Evolutionary conservation across 805 yeast genomes (phyloP).

Genomic region (Saccharomycopsis sp.): DNA sequence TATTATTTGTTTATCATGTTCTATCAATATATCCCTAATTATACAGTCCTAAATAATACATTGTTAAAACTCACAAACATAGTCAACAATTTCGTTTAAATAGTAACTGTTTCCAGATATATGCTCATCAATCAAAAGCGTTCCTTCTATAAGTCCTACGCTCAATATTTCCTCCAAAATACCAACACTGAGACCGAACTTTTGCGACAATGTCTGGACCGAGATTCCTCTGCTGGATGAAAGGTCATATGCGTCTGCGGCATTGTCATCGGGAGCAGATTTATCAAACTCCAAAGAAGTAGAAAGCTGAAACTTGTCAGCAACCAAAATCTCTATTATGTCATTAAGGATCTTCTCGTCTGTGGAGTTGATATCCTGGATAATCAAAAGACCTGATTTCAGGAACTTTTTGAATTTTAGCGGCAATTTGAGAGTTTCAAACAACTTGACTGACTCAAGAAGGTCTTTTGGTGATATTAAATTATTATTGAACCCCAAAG

Average conservation of each 20-base stretch:
- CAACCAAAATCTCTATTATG: constrained; percentile 30
- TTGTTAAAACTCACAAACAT: neutral
- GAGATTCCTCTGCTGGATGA: constrained; percentile 26
- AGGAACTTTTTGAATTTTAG: constrained; percentile 36
- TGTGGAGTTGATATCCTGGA: constrained; percentile 33
- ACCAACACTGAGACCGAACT: constrained; percentile 59
- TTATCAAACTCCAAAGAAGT: constrained; percentile 26
- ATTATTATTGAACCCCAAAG: constrained; percentile 58
- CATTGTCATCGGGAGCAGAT: constrained; percentile 28
- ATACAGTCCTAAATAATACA: too few relatives aligned
- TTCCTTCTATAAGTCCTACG: constrained; percentile 49
- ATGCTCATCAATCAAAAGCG: constrained; percentile 60
- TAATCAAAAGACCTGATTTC: constrained; percentile 34
- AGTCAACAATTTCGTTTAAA: constrained; percentile 34
- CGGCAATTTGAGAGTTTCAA: constrained; percentile 55
- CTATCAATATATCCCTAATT: too few relatives aligned
- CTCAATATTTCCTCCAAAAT: constrained; percentile 61
- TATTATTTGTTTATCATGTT: too few relatives aligned
- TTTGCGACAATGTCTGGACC: constrained; percentile 37
- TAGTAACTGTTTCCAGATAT: constrained; percentile 61
- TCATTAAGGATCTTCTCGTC: constrained; percentile 33
- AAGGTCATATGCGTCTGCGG: constrained; percentile 24
- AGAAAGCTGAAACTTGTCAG: constrained; percentile 27
- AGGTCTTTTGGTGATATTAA: constrained; percentile 68
- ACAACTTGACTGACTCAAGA: constrained; percentile 49